These are phyloP conservation scores for Teratosphaeria gauchensis DNA, from an alignment of 2,329 filamentous ascomycete genomes.

Conservation along the genomic window DNA sequence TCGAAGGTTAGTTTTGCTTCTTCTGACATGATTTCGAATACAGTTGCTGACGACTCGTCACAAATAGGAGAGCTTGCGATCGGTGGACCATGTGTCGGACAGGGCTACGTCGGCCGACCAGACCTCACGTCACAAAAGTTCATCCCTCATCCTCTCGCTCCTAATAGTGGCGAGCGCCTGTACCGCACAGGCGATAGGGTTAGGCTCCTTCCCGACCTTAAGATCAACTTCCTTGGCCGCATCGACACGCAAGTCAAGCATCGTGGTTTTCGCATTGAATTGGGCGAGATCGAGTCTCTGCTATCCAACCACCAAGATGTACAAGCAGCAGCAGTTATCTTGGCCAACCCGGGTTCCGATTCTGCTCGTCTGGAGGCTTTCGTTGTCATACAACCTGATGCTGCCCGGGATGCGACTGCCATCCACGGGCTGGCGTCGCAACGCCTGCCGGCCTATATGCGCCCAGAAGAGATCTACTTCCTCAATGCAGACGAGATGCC, in stretches of 20 bases:
- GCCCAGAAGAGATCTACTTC: slow-evolving; percentile 15
- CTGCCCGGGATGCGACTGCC: slow-evolving; percentile 7
- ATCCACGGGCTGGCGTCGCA: slow-evolving; percentile 11
- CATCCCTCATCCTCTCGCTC: slow-evolving; percentile 13
- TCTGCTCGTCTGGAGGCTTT: slow-evolving; percentile 15
- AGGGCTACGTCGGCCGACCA: background rate
- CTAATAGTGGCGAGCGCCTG: slow-evolving; percentile 6
- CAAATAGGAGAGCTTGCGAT: background rate
- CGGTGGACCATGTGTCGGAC: background rate
- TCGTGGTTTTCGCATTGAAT: slow-evolving; percentile 83
- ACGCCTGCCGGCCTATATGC: slow-evolving; percentile 17
- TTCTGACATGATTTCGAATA: background rate
- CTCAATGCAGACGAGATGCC: slow-evolving; percentile 14
- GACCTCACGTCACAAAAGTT: slow-evolving; percentile 16
- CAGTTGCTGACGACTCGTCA: background rate
- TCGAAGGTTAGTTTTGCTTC: background rate
- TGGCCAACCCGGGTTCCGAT: slow-evolving; percentile 13
- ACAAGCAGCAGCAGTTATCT: slow-evolving; percentile 38
- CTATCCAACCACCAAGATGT: slow-evolving; percentile 62
- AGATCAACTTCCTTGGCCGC: slow-evolving; percentile 53
- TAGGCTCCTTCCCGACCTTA: slow-evolving; percentile 10
- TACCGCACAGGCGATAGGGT: slow-evolving; percentile 17
- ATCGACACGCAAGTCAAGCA: slow-evolving; percentile 88
- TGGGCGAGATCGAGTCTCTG: slow-evolving; percentile 80
- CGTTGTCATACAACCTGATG: slow-evolving; percentile 10